Percentiles rank a stretch among this genome's conserved stretches.
These are phyloP conservation scores for Craterostigma plantagineum DNA, from an alignment of 257 asterid species.

Conservation along the genomic window DNA sequence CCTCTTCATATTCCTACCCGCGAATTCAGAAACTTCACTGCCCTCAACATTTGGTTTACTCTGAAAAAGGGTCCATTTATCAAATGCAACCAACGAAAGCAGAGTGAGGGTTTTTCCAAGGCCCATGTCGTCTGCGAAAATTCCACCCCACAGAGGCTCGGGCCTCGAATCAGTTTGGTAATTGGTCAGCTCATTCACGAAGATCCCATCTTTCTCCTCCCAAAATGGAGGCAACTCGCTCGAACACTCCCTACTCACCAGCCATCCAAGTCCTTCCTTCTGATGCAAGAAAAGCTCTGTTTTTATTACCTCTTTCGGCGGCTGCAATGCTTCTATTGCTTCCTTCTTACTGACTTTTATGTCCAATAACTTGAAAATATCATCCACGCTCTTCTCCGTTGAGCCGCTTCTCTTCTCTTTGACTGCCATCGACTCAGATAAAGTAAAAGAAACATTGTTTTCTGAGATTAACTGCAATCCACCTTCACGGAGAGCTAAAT, in stretches of 20 bases:
- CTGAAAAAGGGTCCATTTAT: conserved; percentile 17
- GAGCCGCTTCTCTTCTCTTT: conserved; percentile 19
- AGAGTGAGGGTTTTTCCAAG: conserved; percentile 73
- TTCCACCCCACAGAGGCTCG: conserved; percentile 66
- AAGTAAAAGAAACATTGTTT: conserved; percentile 19
- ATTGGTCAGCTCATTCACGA: conserved; percentile 50
- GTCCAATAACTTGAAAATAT: conserved; percentile 53
- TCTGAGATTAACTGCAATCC: conserved; percentile 43
- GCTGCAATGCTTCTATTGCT: conserved; percentile 37
- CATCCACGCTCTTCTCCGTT: conserved; percentile 51
- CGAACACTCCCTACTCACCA: conserved; percentile 57
- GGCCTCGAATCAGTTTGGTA: conserved; percentile 36
- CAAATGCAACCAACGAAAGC: conserved; percentile 63
- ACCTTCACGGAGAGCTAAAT: conserved; percentile 21
- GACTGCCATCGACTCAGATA: conserved; percentile 42
- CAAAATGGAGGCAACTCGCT: conserved; percentile 69
- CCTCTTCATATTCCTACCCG: conserved; percentile 20
- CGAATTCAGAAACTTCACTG: conserved; percentile 8
- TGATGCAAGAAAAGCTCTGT: conserved; percentile 60
- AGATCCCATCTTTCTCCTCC: conserved; percentile 38
- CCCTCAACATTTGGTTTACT: conserved; percentile 13
- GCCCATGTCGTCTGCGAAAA: conserved; percentile 91
- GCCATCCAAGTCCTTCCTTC: conserved; percentile 69
- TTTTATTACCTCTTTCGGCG: conserved; percentile 38
- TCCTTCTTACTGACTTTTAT: conserved; percentile 28